Evolutionary conservation across 164 flowering plant species (phyloP).

Genomic region (Vitis riparia): DNA sequence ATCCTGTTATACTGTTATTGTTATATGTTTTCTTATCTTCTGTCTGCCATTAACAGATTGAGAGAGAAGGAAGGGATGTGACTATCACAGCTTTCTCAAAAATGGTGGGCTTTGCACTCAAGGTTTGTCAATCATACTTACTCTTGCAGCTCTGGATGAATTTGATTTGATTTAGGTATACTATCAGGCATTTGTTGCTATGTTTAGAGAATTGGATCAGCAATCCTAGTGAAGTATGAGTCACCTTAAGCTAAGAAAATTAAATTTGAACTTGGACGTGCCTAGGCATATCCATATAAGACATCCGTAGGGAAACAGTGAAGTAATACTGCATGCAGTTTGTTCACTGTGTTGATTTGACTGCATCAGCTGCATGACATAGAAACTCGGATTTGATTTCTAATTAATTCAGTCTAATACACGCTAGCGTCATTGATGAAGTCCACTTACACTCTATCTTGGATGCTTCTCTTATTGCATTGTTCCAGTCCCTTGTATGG

Average conservation of each 20-base stretch:
- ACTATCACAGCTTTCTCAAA: constrained; percentile 87
- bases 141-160: background rate
- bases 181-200: too few relatives aligned
- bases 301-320: background rate
- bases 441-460: background rate
- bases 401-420: background rate
- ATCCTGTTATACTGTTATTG: background rate
- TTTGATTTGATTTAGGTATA: too few relatives aligned
- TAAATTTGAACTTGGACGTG: too few relatives aligned
- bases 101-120: constrained; percentile 87
- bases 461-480: background rate
- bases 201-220: background rate
- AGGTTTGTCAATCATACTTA: constrained; percentile 46
- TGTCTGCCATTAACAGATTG: constrained; percentile 52
- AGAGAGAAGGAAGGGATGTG: constrained; percentile 82
- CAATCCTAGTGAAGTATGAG: background rate
- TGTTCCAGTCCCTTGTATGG: background rate
- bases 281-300: background rate
- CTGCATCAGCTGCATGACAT: background rate
- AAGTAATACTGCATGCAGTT: background rate
- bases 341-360: background rate
- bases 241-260: background rate
- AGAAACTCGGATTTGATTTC: background rate
- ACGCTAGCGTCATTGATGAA: background rate
- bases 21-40: background rate